Evolutionary conservation across 768 basidiomycete genomes (phyloP).

Genomic region (Saitozyma sp.): DNA sequence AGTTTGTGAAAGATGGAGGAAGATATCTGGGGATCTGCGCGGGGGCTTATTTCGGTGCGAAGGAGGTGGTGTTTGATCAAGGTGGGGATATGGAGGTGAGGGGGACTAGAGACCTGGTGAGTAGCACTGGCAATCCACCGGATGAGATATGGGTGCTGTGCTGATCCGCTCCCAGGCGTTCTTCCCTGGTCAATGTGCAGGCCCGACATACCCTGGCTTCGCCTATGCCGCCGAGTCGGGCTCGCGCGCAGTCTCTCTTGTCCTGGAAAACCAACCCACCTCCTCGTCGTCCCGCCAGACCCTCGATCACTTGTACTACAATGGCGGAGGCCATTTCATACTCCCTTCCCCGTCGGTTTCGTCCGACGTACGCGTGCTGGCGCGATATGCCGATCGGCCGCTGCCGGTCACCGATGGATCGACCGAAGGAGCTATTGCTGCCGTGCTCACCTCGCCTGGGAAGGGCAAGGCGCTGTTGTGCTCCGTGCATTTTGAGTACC

Average conservation of each 20-base stretch:
- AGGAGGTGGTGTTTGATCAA: constrained; percentile 54
- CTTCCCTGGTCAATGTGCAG: constrained; percentile 55
- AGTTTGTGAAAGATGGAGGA: constrained; percentile 70
- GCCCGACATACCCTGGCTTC: constrained; percentile 56
- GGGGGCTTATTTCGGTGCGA: constrained; percentile 60
- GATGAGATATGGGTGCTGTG: background rate
- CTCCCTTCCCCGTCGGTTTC: constrained; percentile 20
- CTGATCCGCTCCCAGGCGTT: constrained; percentile 43
- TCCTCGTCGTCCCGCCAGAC: constrained; percentile 10
- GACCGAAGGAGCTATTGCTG: constrained; percentile 49
- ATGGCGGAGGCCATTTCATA: constrained; percentile 56
- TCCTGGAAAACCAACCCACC: constrained; percentile 30
- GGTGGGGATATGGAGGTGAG: constrained; percentile 53
- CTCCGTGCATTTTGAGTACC: constrained; percentile 64
- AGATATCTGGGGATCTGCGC: constrained; percentile 68
- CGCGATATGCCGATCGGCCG: constrained; percentile 44
- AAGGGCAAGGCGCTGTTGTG: constrained; percentile 62
- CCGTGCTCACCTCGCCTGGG: constrained; percentile 55
- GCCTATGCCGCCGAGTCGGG: constrained; percentile 56
- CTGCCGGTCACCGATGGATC: background rate
- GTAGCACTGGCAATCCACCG: constrained; percentile 1
- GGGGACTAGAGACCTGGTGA: constrained; percentile 54
- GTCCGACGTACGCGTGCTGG: constrained; percentile 49
- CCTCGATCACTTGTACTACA: constrained; percentile 55
- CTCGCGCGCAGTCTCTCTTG: constrained; percentile 51